Base-by-base conservation (phyloP, 257 asterid species). In the Primulina huaijiensis region DNA sequence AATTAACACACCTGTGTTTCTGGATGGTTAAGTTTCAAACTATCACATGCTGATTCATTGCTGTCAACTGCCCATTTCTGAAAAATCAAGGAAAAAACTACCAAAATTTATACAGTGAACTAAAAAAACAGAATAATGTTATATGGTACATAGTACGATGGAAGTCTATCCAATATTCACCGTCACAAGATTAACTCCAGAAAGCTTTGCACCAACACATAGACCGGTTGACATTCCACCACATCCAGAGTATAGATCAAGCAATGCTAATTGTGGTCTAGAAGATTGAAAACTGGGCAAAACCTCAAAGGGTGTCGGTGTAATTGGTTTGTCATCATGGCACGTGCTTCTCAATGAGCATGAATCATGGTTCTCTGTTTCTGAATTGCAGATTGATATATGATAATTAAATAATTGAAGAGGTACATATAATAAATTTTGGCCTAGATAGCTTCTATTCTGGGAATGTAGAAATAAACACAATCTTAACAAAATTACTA, bases 191-290 rank as follows among this genome's bases (percentile, higher is more conserved):
- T 84, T 83, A 62, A 83, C 31, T 60, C 85, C 77, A 57, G 96
- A 82, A 65, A 88, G 86, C 65, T 86, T 84, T 70, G 97, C 96
- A 62, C 98, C 98, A 64, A 88, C 60, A 78, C 92, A 84, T 75
- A 92, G 76, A 76, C 98, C 98, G 67, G 94, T 92, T 19, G 98
- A 92, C 98, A 92, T 92, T 75, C 98, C 98, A 64, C 98, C 98
- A 77, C 98, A 92, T 57, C 98, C 98, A 53, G 96, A 75, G 78
- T 82, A 92, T 27, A 92, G 79, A 79, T 92, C 98, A 61, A 92
- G 81, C 65, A 90, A 60, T 56, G 90, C 59, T 72, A 87, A 79
- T 69, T 87, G 91, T 50, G 63, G 78, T 73, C 82, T 80, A 11
- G 60, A 64, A 61, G 97, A 75, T 59, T 84, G 87, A 61, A 72